These are phyloP conservation scores for Pseudohyphozyma bogoriensis DNA, from an alignment of 768 basidiomycete species.

Conservation along the genomic window DNA sequence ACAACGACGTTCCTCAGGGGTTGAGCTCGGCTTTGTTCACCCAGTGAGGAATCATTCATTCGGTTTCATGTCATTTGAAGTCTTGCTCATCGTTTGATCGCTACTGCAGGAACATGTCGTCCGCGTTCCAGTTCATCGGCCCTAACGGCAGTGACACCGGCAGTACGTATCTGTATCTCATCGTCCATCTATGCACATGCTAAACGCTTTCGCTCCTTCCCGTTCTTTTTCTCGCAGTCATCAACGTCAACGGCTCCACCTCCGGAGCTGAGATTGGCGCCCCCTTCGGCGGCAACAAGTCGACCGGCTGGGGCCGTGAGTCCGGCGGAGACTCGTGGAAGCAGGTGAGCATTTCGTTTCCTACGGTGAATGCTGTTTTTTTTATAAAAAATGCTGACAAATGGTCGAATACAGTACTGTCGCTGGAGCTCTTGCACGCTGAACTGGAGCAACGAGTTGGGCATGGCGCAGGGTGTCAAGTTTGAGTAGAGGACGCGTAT, in stretches of 20 bases:
- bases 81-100: neutral
- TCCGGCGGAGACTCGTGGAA: slow-evolving; percentile 99
- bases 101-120: slow-evolving; percentile 51
- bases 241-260: slow-evolving; percentile 56
- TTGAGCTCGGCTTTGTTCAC: slow-evolving; percentile 88
- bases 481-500: too few species aligned
- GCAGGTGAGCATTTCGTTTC: slow-evolving; percentile 3
- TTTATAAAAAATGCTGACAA: slow-evolving; percentile 47
- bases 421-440: slow-evolving; percentile 69
- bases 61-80: neutral
- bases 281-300: slow-evolving; percentile 78
- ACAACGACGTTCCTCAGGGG: slow-evolving; percentile 85
- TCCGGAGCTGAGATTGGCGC: slow-evolving; percentile 68
- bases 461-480: slow-evolving; percentile 84
- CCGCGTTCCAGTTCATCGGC: slow-evolving; percentile 85
- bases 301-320: slow-evolving; percentile 71
- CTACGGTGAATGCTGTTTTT: slow-evolving; percentile 53
- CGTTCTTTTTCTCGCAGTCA: slow-evolving; percentile 20
- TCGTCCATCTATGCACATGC: slow-evolving; percentile 59
- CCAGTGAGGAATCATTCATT: too few species aligned
- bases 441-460: slow-evolving; percentile 81
- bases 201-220: neutral
- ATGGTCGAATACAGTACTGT: slow-evolving; percentile 17
- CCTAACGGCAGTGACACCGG: slow-evolving; percentile 81
- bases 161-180: slow-evolving; percentile 35